Evolutionary conservation across 2,329 filamentous ascomycete genomes (phyloP), one percentile per base, ranked within the genome.

Genomic region (Pleoardoris graminearum): DNA sequence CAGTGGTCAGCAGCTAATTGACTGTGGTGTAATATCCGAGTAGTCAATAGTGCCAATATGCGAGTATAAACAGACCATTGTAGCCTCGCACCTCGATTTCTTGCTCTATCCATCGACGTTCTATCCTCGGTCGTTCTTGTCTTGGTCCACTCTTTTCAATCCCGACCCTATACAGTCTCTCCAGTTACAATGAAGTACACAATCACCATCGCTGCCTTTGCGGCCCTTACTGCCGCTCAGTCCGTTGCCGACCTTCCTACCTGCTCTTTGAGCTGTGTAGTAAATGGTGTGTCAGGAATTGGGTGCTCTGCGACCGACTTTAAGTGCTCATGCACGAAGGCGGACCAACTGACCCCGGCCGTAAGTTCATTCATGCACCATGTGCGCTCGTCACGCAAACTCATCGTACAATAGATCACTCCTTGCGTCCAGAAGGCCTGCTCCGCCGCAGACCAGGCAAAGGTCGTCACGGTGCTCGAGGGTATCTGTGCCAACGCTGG

Each of bases 311-410:
- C 78, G 42, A 73, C 69, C 46, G 76, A 80, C 66, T 79, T 78
- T 55, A 69, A 70, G 23, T 80, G 78, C 67, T 76, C 79, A 57
- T 80, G 78, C 68, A 59, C 68, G 53, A 75, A 77, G 61, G 63
- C 76, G 29, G 57, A 64, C n/a, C 14, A 59, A 21, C 67, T 79
- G 16, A 67, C 75, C 10, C 55, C 58, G 36, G 49, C 62, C 29
- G 41, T 44, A 23, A 4, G 41, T n/a, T 11, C 14, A 3, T 12
- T 23, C 17, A 12, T 10, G 10, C 19, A 3, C 7, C 27, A 32
- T 5, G 7, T n/a, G 27, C 23, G 16, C 12, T 44, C n/a, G 17
- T 22, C 29, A 33, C 29, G n/a, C 19, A 22, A 22, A 22, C 29
- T 44, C 4, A 44, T 8, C 3, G 10, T 23, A 10, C 8, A n/a